These are phyloP conservation scores for Avena atlantica DNA, from an alignment of 176 grass and related monocot species.

Conservation along the genomic window DNA sequence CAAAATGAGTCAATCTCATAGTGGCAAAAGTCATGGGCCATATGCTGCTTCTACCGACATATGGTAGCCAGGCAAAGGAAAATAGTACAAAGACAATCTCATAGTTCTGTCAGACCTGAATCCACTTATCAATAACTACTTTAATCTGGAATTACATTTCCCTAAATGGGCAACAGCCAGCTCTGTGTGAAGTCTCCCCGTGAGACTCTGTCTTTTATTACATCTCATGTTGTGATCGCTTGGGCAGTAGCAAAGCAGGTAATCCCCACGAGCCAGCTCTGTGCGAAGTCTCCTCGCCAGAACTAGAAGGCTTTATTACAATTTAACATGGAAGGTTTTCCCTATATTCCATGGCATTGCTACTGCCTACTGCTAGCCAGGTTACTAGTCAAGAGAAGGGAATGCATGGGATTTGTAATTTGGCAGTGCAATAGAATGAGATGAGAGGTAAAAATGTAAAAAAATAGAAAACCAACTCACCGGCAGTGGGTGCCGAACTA, in stretches of 20 bases:
- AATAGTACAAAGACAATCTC: background rate
- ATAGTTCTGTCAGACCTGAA: background rate
- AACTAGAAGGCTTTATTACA: background rate
- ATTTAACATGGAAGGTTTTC: conserved; percentile 12
- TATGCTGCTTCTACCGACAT: background rate
- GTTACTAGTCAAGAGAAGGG: conserved; percentile 13
- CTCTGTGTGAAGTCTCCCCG: background rate
- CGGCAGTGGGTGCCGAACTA: conserved; percentile 57
- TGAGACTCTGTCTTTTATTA: background rate
- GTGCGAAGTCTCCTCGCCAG: background rate
- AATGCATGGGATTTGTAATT: conserved; percentile 24
- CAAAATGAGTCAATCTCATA: conserved; percentile 13
- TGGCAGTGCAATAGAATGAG: conserved; percentile 8
- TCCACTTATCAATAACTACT: background rate
- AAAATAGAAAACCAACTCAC: conserved; percentile 58
- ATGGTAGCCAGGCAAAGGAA: conserved; percentile 7
- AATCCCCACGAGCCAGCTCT: background rate
- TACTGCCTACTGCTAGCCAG: background rate
- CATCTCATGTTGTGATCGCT: too few relatives aligned
- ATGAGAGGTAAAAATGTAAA: conserved; percentile 2
- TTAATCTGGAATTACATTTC: conserved; percentile 14
- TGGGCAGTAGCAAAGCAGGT: too few relatives aligned
- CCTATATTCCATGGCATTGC: background rate
- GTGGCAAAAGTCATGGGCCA: conserved; percentile 19
- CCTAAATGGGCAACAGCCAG: conserved; percentile 15